Conservation (phyloP, 2,329 filamentous ascomycete species). For the Dothideomycetes sp. region DNA sequence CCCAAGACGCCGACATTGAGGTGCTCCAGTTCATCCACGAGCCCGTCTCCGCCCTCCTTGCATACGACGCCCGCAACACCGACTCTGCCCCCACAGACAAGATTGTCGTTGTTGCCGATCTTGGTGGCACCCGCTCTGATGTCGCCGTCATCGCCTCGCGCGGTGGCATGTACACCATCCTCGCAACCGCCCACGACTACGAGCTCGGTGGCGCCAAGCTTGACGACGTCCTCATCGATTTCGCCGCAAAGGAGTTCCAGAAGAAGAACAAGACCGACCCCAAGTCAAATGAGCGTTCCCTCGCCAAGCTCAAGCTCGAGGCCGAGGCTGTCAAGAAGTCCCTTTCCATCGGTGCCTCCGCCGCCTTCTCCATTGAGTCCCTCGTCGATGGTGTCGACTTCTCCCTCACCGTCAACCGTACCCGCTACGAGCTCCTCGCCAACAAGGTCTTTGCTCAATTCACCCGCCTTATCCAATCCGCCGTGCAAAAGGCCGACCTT, state of each 20-base stretch:
- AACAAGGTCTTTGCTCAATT: conserved; percentile 83
- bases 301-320: conserved; percentile 89
- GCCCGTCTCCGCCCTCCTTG: conserved; percentile 76
- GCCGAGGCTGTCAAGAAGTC: conserved; percentile 87
- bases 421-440: conserved; percentile 81
- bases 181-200: conserved; percentile 91
- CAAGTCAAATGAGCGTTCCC: conserved; percentile 63
- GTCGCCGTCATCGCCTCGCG: conserved; percentile 82
- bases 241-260: conserved; percentile 97
- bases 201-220: conserved; percentile 78
- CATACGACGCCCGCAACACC: conserved; percentile 71
- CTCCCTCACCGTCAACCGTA: conserved; percentile 80
- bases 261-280: conserved; percentile 94
- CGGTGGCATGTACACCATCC: conserved; percentile 90
- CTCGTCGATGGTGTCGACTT: conserved; percentile 85
- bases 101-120: conserved; percentile 79
- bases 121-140: conserved; percentile 87
- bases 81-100: conserved; percentile 71
- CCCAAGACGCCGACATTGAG: conserved; percentile 72
- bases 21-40: conserved; percentile 88
- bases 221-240: conserved; percentile 84
- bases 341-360: conserved; percentile 76
- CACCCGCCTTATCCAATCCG: conserved; percentile 72
- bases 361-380: conserved; percentile 86
- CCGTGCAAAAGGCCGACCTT: conserved; percentile 81